Evolutionary conservation across 371 early-diverging fungal species (phyloP).

Genomic region (Actinomortierella wolfii): DNA sequence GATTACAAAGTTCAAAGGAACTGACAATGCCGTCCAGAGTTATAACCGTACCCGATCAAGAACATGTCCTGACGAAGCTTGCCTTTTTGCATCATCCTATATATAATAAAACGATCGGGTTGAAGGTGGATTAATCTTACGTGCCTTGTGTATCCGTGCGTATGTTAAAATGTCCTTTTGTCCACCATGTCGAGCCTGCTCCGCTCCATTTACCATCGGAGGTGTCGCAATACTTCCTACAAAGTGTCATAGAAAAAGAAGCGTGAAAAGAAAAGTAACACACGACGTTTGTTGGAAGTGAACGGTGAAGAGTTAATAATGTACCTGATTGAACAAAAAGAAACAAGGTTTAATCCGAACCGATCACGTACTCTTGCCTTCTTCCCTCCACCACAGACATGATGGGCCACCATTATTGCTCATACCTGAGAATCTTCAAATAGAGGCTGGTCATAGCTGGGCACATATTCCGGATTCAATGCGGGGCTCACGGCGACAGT

Average conservation of each 20-base stretch:
- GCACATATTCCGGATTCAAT: constrained; percentile 66
- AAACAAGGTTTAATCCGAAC: constrained; percentile 1
- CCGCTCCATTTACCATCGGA: constrained; percentile 59
- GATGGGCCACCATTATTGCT: no score
- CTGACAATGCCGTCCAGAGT: no score
- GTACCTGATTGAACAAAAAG: neutral
- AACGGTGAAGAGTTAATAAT: no score
- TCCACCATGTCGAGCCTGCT: neutral
- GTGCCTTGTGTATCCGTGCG: constrained; percentile 1
- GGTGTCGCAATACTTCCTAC: constrained; percentile 74
- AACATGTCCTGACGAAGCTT: constrained; percentile 86
- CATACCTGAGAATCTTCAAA: constrained; percentile 72
- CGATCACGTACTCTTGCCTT: neutral
- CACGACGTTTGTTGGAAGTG: neutral
- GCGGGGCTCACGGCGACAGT: constrained; percentile 60
- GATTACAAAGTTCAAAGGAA: no score
- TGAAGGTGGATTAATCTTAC: neutral
- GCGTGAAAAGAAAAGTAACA: neutral
- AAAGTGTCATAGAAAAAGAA: neutral
- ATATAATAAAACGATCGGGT: neutral
- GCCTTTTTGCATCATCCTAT: constrained; percentile 73
- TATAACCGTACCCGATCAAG: constrained; percentile 72
- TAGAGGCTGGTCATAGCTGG: constrained; percentile 61
- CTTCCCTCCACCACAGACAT: no score
- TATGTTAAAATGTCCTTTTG: neutral